Evolutionary conservation across 1,284 basidiomycete genomes (phyloP).

Genomic region (Sanghuangporus baumii): DNA sequence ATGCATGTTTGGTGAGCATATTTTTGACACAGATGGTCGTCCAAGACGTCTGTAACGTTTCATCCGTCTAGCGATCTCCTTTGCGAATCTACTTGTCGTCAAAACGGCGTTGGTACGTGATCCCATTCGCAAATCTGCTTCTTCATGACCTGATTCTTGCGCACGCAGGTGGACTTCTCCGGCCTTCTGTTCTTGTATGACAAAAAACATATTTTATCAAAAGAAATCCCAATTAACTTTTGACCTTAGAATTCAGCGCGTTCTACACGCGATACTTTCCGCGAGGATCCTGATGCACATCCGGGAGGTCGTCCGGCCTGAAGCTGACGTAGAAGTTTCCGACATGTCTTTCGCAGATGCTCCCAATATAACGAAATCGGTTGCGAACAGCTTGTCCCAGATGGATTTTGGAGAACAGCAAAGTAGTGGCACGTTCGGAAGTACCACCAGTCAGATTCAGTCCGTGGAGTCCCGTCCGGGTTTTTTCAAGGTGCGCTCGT

Average conservation of each 20-base stretch:
- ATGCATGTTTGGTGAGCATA: conserved; percentile 3
- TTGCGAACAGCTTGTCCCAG: background rate
- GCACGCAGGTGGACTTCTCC: background rate
- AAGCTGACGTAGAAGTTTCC: background rate
- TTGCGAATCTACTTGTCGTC: conserved; percentile 7
- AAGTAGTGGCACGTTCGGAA: background rate
- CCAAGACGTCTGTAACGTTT: background rate
- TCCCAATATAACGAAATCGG: too few species aligned
- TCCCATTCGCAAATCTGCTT: background rate
- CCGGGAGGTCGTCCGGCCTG: background rate
- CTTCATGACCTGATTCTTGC: background rate
- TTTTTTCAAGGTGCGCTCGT: background rate
- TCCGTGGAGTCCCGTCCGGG: background rate
- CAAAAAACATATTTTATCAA: background rate
- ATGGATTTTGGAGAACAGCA: background rate
- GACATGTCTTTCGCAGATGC: background rate
- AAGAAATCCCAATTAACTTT: background rate
- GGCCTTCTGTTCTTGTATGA: conserved; percentile 1
- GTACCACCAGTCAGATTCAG: background rate
- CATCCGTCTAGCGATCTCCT: background rate
- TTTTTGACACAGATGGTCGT: too few species aligned
- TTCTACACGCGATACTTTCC: conserved; percentile 9
- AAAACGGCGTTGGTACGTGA: background rate
- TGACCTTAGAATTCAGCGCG: background rate
- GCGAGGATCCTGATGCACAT: conserved; percentile 8